Evolutionary conservation across 345 rosid species (phyloP).

Genomic region (Populus tremula): DNA sequence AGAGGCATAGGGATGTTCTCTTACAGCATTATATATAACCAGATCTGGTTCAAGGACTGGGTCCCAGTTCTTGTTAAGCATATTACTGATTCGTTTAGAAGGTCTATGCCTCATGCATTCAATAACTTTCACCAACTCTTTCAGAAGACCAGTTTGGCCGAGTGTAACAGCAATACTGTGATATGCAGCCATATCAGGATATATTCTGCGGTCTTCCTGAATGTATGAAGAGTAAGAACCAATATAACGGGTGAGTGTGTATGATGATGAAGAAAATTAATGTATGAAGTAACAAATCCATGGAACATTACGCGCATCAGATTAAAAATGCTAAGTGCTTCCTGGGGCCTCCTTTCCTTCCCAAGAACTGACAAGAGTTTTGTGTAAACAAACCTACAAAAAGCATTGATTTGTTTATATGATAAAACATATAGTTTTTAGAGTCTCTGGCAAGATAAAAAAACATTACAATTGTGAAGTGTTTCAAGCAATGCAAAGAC

Average conservation of each 20-base stretch:
- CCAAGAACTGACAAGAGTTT: slow-evolving; percentile 83
- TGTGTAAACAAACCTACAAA: slow-evolving; percentile 90
- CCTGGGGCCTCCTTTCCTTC: slow-evolving; percentile 60
- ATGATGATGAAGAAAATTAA: not conserved
- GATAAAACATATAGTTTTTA: not conserved
- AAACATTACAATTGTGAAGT: not conserved
- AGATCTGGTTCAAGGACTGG: slow-evolving; percentile 83
- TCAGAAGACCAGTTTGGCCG: slow-evolving; percentile 81
- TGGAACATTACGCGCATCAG: slow-evolving; percentile 66
- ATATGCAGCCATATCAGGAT: slow-evolving; percentile 94
- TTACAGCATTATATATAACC: slow-evolving; percentile 91
- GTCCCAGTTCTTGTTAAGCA: slow-evolving; percentile 65
- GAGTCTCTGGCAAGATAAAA: not conserved
- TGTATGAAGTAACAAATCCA: slow-evolving; percentile 9
- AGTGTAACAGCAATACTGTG: slow-evolving; percentile 75
- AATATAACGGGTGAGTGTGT: slow-evolving; percentile 1
- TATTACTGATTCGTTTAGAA: slow-evolving; percentile 36
- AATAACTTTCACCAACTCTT: slow-evolving; percentile 65
- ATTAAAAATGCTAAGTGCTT: slow-evolving; percentile 67
- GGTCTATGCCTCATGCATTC: slow-evolving; percentile 81
- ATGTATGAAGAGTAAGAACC: slow-evolving; percentile 28
- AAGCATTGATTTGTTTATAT: slow-evolving; percentile 1
- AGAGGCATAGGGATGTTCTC: slow-evolving; percentile 28
- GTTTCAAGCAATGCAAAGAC: not conserved
- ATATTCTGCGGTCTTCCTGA: slow-evolving; percentile 68